A percentile compares a stretch with the other conserved stretches of the same genome.
phyloP scores from a whole-genome alignment of 495 filamentous ascomycete genomes.

The Penicillium ochrochloron region DNA sequence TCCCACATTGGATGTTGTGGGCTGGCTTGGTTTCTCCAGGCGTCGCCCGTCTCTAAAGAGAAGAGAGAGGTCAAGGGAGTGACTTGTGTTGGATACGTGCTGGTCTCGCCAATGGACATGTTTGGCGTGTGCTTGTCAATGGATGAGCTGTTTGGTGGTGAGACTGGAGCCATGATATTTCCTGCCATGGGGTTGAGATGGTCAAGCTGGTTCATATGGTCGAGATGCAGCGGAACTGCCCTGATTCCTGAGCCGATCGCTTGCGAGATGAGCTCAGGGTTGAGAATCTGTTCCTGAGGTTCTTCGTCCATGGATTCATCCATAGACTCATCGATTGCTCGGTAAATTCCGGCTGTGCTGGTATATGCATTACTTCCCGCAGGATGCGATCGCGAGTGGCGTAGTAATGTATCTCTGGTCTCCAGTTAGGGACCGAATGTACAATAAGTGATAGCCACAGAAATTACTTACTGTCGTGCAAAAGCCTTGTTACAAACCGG shows the following conservation, averaged over 20 bases:
- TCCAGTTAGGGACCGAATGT: background rate
- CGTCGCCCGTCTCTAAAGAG: constrained; percentile 11
- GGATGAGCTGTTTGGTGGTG: constrained; percentile 19
- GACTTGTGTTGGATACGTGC: constrained; percentile 12
- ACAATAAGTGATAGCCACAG: background rate
- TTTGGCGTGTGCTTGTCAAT: constrained; percentile 18
- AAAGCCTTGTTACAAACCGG: constrained; percentile 33
- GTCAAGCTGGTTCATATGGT: background rate
- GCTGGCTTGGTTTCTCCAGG: constrained; percentile 15
- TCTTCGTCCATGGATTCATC: background rate
- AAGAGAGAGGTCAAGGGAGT: constrained; percentile 16
- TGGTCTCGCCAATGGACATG: constrained; percentile 8
- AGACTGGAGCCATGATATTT: constrained; percentile 11
- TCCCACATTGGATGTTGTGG: constrained; percentile 10
- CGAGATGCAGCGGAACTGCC: background rate
- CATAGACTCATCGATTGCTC: background rate
- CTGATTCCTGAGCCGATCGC: background rate
- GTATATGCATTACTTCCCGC: background rate
- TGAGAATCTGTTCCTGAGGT: background rate
- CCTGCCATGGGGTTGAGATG: background rate
- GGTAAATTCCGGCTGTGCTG: background rate
- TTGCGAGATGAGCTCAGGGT: constrained; percentile 4
- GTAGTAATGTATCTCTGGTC: constrained; percentile 29
- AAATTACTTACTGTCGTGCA: constrained; percentile 29
- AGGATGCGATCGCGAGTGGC: constrained; percentile 27